These are phyloP conservation scores for Pythium rishiriense DNA, from an alignment of 352 stramenopile genomes.

Conservation along the genomic window DNA sequence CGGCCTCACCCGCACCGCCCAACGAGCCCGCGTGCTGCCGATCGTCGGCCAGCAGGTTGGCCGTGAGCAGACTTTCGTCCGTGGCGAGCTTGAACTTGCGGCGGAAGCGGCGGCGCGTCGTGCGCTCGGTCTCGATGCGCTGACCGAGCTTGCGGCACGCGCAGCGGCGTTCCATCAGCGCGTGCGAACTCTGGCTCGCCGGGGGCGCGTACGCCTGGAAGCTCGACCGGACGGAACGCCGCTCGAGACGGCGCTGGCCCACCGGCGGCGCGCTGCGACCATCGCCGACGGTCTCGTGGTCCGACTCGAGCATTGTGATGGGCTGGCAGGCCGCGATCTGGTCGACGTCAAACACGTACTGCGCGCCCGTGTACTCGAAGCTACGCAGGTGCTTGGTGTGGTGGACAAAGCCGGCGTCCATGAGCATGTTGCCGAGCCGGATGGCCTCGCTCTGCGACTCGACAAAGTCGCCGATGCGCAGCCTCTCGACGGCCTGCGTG, in stretches of 20 bases:
- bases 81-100: constrained; percentile 13
- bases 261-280: not conserved
- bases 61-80: constrained; percentile 30
- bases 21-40: too few relatives aligned
- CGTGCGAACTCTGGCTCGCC: not conserved
- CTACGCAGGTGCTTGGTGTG: constrained; percentile 32
- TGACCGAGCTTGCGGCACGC: constrained; percentile 31
- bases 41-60: constrained; percentile 18
- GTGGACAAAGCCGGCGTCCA: constrained; percentile 37
- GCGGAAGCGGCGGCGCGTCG: constrained; percentile 17
- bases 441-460: constrained; percentile 23
- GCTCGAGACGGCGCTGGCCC: not conserved
- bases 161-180: constrained; percentile 6
- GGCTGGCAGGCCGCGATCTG: constrained; percentile 29
- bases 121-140: constrained; percentile 7
- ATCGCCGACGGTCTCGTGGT: not conserved
- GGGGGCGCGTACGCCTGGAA: not conserved
- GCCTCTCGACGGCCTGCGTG: constrained; percentile 20
- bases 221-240: not conserved
- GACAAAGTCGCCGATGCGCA: constrained; percentile 17
- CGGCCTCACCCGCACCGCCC: too few relatives aligned
- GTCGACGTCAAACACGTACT: constrained; percentile 37
- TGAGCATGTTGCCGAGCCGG: constrained; percentile 34
- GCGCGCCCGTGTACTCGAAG: constrained; percentile 19
- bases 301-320: constrained; percentile 9